Evolutionary conservation across 2,329 filamentous ascomycete species (phyloP), one percentile per base, ranked within the genome.

Genomic region (Allantophomopsis lycopodina): DNA sequence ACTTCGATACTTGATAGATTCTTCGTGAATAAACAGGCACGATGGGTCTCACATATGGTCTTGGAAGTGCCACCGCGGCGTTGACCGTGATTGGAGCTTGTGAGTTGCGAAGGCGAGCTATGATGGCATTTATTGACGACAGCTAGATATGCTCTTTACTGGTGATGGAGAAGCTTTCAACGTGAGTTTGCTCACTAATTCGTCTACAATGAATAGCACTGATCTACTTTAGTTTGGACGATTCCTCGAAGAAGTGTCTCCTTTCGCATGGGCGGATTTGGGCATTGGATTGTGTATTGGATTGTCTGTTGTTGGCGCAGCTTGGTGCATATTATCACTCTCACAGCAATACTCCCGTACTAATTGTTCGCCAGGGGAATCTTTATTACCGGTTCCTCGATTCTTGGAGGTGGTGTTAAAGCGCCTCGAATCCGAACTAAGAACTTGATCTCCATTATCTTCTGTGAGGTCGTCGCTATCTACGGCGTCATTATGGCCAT

Each of bases 401-500:
- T 98, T 60, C 75, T 98, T 50, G 93, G 93, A 56, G 91, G 85
- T 53, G 91, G 91, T 68, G 91, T 98, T 57, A 89, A 84, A 63
- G 89, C 91, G 35, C 93, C 93, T 31, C 83, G 91, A 54, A 98
- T 98, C 65, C 85, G 91, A 60, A 98, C 91, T 47, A 98, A 98
- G 79, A 98, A 98, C 71, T 65, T 98, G 57, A 96, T 98, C 60
- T 96, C 89, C 55, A 98, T 98, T 63, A 96, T 98, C 66, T 98
- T 98, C 68, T 98, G 91, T 69, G 91, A 98, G 67, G 91, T 98
- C 57, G 91, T 98, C 55, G 91, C 91, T 63, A 98, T 98, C 62
- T 98, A 98, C 72, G 93, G 93, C 54, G 89, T 98, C 64, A 98
- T 98, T 66, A 98, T 98, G 87, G 83, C 88, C 54, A 98, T 98